Percentiles rank a stretch among this genome's conserved stretches.
Conservation (phyloP, 78 protist species). For the Capsaspora owczarzaki region DNA sequence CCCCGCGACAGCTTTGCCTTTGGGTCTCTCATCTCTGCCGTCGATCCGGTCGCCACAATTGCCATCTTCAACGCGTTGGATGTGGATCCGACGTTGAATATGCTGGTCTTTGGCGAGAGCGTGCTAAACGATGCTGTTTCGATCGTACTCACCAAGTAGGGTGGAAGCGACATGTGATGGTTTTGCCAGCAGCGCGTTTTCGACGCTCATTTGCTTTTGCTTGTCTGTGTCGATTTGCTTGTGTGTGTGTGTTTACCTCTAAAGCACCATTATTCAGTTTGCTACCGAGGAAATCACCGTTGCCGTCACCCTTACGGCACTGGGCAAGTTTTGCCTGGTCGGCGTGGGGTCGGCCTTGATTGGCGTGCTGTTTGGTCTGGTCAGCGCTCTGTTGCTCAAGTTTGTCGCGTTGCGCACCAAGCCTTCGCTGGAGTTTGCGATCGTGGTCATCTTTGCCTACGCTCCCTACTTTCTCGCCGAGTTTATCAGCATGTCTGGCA, state of each 20-base stretch:
- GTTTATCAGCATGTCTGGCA: slow-evolving; percentile 27
- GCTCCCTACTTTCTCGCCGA: slow-evolving; percentile 32
- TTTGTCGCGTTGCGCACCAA: neutral
- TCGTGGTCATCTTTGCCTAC: slow-evolving; percentile 1
- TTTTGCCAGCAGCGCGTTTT: too few species aligned
- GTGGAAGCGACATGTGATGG: too few species aligned
- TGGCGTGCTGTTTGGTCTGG: slow-evolving; percentile 32
- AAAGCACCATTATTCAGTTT: too few species aligned
- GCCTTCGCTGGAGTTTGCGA: slow-evolving; percentile 9
- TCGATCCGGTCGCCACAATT: slow-evolving; percentile 90
- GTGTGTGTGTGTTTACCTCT: too few species aligned
- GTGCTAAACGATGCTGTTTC: slow-evolving; percentile 87
- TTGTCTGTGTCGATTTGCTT: too few species aligned
- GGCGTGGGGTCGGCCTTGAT: slow-evolving; percentile 40
- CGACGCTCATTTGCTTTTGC: too few species aligned
- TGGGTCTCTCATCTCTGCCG: slow-evolving; percentile 78
- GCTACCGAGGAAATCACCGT: too few species aligned
- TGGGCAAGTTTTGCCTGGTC: slow-evolving; percentile 36
- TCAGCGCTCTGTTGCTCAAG: slow-evolving; percentile 35
- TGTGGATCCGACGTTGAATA: slow-evolving; percentile 67
- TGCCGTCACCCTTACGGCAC: neutral
- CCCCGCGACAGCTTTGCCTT: slow-evolving; percentile 34
- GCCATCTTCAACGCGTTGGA: slow-evolving; percentile 71
- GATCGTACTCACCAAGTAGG: too few species aligned
- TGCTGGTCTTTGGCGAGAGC: slow-evolving; percentile 83